A percentile compares a stretch with the other conserved stretches of the same genome.
Evolutionary conservation across 2,329 filamentous ascomycete species (phyloP).

Genomic region (Colletotrichum limetticola): DNA sequence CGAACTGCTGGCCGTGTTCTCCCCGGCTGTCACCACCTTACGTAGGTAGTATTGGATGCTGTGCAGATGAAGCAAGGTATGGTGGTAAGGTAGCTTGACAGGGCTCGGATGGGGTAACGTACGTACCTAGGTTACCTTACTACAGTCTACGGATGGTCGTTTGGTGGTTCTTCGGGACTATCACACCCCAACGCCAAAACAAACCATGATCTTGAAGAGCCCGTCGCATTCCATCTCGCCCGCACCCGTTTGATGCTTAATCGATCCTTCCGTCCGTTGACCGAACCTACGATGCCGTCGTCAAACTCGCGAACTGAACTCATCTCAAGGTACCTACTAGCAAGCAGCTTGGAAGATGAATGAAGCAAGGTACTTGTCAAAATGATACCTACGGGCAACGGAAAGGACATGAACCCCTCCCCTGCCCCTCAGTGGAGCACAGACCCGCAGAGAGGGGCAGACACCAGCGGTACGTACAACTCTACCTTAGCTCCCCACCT

Average conservation of each 20-base stretch:
- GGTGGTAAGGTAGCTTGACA: neutral
- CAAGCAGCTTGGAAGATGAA: too few relatives aligned
- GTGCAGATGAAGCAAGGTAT: neutral
- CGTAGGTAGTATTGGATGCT: neutral
- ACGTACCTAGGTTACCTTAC: too few relatives aligned
- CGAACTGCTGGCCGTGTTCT: neutral
- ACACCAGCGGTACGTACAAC: neutral
- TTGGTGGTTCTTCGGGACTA: slow-evolving; percentile 8
- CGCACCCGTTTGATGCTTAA: neutral
- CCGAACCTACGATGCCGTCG: neutral
- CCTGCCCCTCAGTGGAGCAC: neutral
- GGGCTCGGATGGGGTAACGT: slow-evolving; percentile 1
- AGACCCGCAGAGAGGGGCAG: neutral
- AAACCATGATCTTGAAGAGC: slow-evolving; percentile 4
- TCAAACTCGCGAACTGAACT: too few relatives aligned
- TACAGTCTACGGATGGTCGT: neutral
- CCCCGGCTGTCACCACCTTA: neutral
- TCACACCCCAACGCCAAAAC: neutral
- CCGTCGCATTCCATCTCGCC: slow-evolving; percentile 1
- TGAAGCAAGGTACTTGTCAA: too few relatives aligned
- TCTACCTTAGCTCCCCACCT: neutral
- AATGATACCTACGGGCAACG: too few relatives aligned
- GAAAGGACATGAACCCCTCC: too few relatives aligned
- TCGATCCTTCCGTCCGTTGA: neutral
- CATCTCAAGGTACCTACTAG: too few relatives aligned